Evolutionary conservation across 345 rosid genomes (phyloP).

Genomic region (Aurinia saxatilis): DNA sequence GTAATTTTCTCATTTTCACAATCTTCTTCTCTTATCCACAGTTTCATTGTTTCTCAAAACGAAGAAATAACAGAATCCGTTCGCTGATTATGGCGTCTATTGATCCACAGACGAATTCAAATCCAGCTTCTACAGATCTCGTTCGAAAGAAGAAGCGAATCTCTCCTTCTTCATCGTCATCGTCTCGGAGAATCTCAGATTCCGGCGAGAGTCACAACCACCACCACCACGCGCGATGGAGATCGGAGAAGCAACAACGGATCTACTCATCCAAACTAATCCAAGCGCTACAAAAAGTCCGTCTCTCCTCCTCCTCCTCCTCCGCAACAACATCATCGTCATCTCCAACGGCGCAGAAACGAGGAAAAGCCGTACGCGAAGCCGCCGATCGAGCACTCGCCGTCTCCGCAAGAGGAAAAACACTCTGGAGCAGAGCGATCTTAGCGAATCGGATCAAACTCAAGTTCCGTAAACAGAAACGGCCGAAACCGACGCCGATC

Average conservation of each 20-base stretch:
- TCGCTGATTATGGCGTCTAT: slow-evolving; percentile 20
- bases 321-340: slow-evolving; percentile 27
- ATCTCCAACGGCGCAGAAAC: slow-evolving; percentile 57
- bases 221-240: slow-evolving; percentile 51
- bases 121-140: neutral
- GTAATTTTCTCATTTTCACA: neutral
- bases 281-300: slow-evolving; percentile 62
- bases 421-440: slow-evolving; percentile 94
- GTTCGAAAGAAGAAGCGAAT: slow-evolving; percentile 18
- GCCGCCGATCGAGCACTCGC: slow-evolving; percentile 82
- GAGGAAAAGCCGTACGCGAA: slow-evolving; percentile 71
- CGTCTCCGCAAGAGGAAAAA: slow-evolving; percentile 70
- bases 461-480: slow-evolving; percentile 68
- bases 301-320: slow-evolving; percentile 16
- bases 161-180: slow-evolving; percentile 1
- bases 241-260: slow-evolving; percentile 69
- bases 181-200: no score
- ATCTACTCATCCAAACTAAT: slow-evolving; percentile 71
- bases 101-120: neutral
- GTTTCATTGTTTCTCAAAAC: neutral
- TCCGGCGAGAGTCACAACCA: slow-evolving; percentile 14
- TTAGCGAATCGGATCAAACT: slow-evolving; percentile 67
- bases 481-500: slow-evolving; percentile 28
- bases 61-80: neutral
- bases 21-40: neutral